Evolutionary conservation across 345 rosid genomes (phyloP).

Genomic region (Salix caprea): DNA sequence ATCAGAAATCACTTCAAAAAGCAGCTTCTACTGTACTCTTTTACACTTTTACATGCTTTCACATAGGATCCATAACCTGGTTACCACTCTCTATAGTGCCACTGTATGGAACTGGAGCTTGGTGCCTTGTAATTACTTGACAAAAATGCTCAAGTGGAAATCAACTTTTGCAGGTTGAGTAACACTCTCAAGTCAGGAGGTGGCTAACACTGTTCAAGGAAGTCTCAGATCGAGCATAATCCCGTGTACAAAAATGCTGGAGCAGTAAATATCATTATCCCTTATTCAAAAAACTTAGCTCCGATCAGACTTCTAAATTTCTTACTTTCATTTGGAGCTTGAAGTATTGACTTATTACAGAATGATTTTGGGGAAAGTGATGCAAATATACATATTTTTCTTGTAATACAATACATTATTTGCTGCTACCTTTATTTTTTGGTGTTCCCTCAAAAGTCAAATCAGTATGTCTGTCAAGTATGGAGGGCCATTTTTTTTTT

Average conservation of each 20-base stretch:
- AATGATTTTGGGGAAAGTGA: not conserved
- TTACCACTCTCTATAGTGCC: not conserved
- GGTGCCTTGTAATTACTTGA: not conserved
- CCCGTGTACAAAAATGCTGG: not conserved
- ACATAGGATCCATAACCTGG: not conserved
- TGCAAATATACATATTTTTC: not conserved
- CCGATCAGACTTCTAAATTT: not conserved
- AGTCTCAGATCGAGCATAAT: not conserved
- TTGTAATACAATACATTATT: not conserved
- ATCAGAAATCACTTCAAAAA: too few relatives aligned
- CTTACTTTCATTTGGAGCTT: not conserved
- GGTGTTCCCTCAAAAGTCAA: not conserved
- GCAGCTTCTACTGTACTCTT: too few relatives aligned
- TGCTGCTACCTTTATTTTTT: not conserved
- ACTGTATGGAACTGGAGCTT: not conserved
- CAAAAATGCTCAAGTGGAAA: not conserved
- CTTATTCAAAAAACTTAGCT: not conserved
- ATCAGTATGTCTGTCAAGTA: not conserved
- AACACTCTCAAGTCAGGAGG: conserved; percentile 53
- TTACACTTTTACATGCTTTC: not conserved
- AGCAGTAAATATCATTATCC: not conserved
- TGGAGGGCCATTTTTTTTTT: not conserved
- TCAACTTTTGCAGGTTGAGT: conserved; percentile 48
- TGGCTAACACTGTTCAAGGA: conserved; percentile 18
- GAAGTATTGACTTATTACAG: not conserved